Conservation (phyloP, 768 basidiomycete genomes). For the Pulveroboletus sp. region DNA sequence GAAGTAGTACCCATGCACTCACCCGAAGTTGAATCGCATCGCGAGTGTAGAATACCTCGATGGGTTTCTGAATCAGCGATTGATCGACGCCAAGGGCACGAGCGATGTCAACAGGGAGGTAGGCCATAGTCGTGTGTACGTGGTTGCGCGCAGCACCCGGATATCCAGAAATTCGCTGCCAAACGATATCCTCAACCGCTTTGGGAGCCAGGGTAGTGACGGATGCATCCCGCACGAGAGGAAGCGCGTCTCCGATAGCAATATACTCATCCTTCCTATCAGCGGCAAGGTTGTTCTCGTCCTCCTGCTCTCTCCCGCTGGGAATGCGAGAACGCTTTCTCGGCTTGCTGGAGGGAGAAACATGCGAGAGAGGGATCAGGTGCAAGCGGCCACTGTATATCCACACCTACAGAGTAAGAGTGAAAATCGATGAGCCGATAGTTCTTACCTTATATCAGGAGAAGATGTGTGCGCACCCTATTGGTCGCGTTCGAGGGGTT, state of each 20-base stretch:
- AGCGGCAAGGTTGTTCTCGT: constrained; percentile 39
- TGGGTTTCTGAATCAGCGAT: constrained; percentile 75
- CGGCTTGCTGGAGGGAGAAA: constrained; percentile 62
- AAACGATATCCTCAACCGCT: constrained; percentile 60
- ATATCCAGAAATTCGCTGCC: constrained; percentile 73
- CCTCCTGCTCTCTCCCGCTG: constrained; percentile 43
- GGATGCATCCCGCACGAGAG: constrained; percentile 49
- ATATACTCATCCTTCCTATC: constrained; percentile 50
- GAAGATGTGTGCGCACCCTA: constrained; percentile 60
- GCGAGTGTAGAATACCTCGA: constrained; percentile 92
- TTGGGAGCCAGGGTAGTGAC: constrained; percentile 56
- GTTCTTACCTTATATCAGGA: constrained; percentile 28
- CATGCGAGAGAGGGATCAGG: constrained; percentile 74
- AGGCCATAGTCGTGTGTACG: constrained; percentile 72
- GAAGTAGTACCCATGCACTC: constrained; percentile 25
- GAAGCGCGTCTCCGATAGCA: constrained; percentile 56
- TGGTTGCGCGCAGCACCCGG: constrained; percentile 61
- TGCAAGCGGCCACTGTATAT: constrained; percentile 79
- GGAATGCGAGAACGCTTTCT: constrained; percentile 43
- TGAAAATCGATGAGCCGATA: constrained; percentile 27
- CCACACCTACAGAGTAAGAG: constrained; percentile 71
- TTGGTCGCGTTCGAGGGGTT: constrained; percentile 88
- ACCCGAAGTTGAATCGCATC: constrained; percentile 89
- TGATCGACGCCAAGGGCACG: constrained; percentile 61
- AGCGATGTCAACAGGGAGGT: constrained; percentile 76